These are phyloP conservation scores for Grosmannia serpens DNA, from an alignment of 2,329 filamentous ascomycete genomes.

Conservation along the genomic window DNA sequence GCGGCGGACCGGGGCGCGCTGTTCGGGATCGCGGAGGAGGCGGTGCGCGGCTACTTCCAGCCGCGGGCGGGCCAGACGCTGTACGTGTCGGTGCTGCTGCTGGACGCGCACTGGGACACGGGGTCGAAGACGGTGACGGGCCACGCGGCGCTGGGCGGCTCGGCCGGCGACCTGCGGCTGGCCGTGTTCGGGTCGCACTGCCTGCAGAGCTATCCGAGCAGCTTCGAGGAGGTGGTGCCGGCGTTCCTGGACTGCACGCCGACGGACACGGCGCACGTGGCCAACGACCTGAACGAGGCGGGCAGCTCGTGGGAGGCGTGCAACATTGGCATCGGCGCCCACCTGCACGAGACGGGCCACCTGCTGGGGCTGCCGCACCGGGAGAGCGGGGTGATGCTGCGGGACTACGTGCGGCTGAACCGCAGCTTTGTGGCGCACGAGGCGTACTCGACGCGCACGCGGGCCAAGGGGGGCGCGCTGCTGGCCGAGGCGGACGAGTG, in stretches of 20 bases:
- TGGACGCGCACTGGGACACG: conserved; percentile 84
- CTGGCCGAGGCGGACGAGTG: conserved; percentile 66
- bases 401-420: conserved; percentile 77
- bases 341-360: conserved; percentile 84
- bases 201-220: conserved; percentile 80
- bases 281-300: conserved; percentile 76
- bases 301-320: conserved; percentile 94
- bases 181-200: conserved; percentile 89
- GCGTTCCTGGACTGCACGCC: conserved; percentile 85
- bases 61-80: conserved; percentile 66
- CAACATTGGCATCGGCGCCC: conserved; percentile 85
- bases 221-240: conserved; percentile 79
- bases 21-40: conserved; percentile 65
- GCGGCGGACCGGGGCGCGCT: conserved; percentile 62
- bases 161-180: conserved; percentile 61
- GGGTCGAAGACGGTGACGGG: conserved; percentile 57
- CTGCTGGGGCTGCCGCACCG: conserved; percentile 84
- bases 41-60: conserved; percentile 67
- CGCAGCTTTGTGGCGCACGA: conserved; percentile 73
- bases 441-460: conserved; percentile 77
- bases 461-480: conserved; percentile 67
- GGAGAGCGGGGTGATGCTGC: conserved; percentile 81
- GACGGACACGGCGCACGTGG: conserved; percentile 68
- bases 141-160: conserved; percentile 74
- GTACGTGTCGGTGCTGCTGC: conserved; percentile 75